Base-by-base conservation (phyloP, 345 rosid species). In the Gossypium thurberi region DNA sequence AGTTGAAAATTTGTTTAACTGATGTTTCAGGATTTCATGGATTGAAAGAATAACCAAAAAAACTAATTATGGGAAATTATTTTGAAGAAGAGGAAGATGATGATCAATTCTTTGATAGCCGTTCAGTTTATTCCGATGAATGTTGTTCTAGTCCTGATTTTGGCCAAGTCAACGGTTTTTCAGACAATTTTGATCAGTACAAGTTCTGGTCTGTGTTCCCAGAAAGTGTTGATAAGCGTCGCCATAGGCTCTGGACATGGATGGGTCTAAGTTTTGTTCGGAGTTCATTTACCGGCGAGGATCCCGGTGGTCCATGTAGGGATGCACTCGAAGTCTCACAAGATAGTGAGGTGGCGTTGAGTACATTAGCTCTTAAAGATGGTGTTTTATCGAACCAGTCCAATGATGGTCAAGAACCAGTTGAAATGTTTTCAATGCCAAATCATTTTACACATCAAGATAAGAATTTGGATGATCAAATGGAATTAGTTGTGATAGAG, bases 381-480 rank as follows among this genome's bases (percentile, higher is more conserved):
- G 72, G 60, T 43, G 66, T 46, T 70, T 80, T 74, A 14, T 65
- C 65, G 13, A 65, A 52, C 6, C 82, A 70, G 48, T 81, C 88
- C 70, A 58, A 50, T 20, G 83, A 80, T 75, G 81, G 74, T 50
- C 73, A 55, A 28, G 87, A 81, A n/a, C 62, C 81, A 20, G 64
- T 74, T 58, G 79, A 69, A 71, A 75, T 73, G 37, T 70, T 66
- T 55, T 58, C 37, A 12, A 52, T 25, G 40, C 79, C 68, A 70
- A 77, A 76, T 23, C 64, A 12, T 77, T 51, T 61, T 55, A 26
- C 48, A 13, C 67, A 46, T 56, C 80, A 55, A 64, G 69, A 74
- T 61, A 81, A 78, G 76, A 81, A 85, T 74, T 80, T 75, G 60
- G 87, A 82, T 56, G 80, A 80, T 73, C 85, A 80, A 56, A 77